Percentiles rank a stretch among this genome's conserved stretches.
Conservation (phyloP, 306 rosid genomes). For the Astragalus glycyphyllos region DNA sequence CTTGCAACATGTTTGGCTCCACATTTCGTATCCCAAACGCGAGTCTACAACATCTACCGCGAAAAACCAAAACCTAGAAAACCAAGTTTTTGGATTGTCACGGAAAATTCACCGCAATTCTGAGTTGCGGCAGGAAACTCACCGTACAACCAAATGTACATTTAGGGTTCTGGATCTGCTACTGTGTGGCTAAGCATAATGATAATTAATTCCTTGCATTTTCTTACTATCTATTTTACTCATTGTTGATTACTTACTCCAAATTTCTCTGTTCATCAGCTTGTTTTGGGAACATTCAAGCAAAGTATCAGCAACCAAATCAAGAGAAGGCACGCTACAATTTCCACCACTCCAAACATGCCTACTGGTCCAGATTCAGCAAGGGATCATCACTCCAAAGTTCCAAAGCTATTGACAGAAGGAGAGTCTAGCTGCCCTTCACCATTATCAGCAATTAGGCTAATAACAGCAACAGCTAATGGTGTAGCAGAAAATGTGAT, state of each 20-base stretch:
- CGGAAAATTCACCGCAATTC: no score
- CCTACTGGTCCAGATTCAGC: conserved; percentile 8
- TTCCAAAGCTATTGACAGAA: conserved; percentile 20
- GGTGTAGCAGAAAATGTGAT: conserved; percentile 6
- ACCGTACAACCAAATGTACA: no score
- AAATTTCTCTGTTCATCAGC: conserved; percentile 40
- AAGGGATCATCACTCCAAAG: conserved; percentile 6
- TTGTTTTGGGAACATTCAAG: conserved; percentile 53
- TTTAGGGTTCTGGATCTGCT: no score
- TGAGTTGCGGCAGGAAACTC: no score
- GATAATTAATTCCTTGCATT: background rate
- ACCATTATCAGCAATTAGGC: conserved; percentile 41
- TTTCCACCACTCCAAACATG: conserved; percentile 1
- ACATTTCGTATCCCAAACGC: no score
- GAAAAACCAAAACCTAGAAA: no score
- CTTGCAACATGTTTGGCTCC: no score
- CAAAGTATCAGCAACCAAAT: conserved; percentile 39
- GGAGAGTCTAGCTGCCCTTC: conserved; percentile 36
- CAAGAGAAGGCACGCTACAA: conserved; percentile 30
- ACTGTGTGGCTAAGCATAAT: background rate
- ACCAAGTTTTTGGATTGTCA: no score
- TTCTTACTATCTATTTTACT: background rate
- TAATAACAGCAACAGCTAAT: background rate
- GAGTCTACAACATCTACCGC: no score
- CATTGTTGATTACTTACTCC: background rate